Percentiles rank a stretch among this genome's conserved stretches.
Evolutionary conservation across 768 basidiomycete species (phyloP).

Genomic region (Russula earlei): DNA sequence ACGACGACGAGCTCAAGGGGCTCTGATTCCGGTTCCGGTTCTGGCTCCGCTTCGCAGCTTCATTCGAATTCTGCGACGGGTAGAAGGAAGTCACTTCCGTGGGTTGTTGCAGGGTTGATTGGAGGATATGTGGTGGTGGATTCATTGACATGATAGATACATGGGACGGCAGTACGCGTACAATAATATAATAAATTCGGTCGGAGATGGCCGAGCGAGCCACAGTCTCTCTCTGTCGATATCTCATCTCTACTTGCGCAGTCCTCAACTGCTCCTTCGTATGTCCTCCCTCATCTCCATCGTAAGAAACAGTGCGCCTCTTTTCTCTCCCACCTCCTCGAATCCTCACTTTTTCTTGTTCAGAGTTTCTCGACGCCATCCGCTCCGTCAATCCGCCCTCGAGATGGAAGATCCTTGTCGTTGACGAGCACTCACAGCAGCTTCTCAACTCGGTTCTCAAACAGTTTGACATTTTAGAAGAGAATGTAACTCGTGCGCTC

Average conservation of each 20-base stretch:
- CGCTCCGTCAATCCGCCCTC: slow-evolving; percentile 78
- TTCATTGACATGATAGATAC: background rate
- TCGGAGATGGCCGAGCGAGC: slow-evolving; percentile 9
- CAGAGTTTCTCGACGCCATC: slow-evolving; percentile 84
- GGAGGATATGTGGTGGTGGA: background rate
- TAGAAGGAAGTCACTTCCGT: background rate
- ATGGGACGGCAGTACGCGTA: too few species aligned
- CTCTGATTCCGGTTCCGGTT: background rate
- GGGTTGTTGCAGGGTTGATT: background rate
- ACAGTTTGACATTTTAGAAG: slow-evolving; percentile 88
- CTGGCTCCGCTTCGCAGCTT: background rate
- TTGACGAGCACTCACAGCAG: slow-evolving; percentile 86
- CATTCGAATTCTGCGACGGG: background rate
- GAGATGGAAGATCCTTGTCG: slow-evolving; percentile 95
- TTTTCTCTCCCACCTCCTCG: background rate
- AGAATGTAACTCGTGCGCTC: slow-evolving; percentile 88
- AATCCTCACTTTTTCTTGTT: slow-evolving; percentile 1
- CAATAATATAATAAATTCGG: too few species aligned
- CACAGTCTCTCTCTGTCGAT: background rate
- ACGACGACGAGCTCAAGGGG: background rate
- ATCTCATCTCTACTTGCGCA: background rate
- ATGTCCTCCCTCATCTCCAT: slow-evolving; percentile 35
- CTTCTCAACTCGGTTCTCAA: slow-evolving; percentile 79
- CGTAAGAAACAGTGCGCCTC: slow-evolving; percentile 33
- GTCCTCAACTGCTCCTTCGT: background rate